phyloP scores from a whole-genome alignment of 2,329 filamentous ascomycete species.

The Paraconiothyrium brasiliense region DNA sequence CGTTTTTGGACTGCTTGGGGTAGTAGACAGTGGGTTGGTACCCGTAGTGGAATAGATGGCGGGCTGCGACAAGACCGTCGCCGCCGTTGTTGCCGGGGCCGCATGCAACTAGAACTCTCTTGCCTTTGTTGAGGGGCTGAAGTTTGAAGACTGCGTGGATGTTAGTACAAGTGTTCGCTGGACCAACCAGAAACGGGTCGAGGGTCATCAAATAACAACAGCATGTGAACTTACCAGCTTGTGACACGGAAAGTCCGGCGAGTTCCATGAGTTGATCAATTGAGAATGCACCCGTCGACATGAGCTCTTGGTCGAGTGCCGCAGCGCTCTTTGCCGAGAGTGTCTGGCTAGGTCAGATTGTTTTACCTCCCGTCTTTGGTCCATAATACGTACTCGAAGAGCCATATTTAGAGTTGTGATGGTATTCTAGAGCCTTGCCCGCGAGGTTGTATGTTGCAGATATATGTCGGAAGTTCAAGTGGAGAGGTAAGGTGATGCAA shows the following conservation, averaged over 20 bases:
- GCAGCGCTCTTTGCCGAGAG: constrained; percentile 87
- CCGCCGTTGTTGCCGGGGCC: constrained; percentile 84
- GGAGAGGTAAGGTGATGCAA: constrained; percentile 24
- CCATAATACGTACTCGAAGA: constrained; percentile 27
- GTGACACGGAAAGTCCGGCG: constrained; percentile 89
- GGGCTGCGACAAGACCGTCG: constrained; percentile 91
- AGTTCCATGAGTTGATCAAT: constrained; percentile 98
- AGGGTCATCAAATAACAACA: no score
- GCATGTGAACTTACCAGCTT: constrained; percentile 71
- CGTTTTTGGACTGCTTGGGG: constrained; percentile 89
- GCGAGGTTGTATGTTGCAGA: background rate
- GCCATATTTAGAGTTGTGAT: constrained; percentile 27
- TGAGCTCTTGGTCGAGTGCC: constrained; percentile 90
- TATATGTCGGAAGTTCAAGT: constrained; percentile 3
- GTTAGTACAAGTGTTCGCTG: background rate
- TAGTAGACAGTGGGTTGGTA: constrained; percentile 92
- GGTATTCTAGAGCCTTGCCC: background rate
- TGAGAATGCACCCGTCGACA: constrained; percentile 87
- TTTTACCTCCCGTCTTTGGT: background rate
- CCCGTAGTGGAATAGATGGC: constrained; percentile 90
- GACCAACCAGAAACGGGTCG: constrained; percentile 2
- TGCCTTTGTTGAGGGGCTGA: constrained; percentile 77
- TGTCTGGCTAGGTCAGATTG: constrained; percentile 64
- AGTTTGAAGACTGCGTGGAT: constrained; percentile 76
- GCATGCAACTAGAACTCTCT: constrained; percentile 84